A percentile compares a stretch with the other conserved stretches of the same genome.
These are phyloP conservation scores for Mycena kentingensis DNA, from an alignment of 768 basidiomycete genomes.

Conservation along the genomic window DNA sequence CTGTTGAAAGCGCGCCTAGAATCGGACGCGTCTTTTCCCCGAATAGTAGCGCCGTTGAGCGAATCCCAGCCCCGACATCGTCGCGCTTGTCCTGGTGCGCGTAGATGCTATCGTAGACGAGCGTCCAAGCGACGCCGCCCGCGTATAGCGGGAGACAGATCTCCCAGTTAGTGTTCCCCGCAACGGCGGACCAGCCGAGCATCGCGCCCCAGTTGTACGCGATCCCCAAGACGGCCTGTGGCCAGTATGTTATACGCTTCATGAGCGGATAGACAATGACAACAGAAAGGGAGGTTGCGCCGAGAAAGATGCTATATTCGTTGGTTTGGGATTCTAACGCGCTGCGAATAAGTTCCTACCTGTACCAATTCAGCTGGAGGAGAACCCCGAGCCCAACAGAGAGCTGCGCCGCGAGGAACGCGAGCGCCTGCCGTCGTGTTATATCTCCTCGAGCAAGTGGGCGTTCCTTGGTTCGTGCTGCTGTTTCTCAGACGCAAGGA, in stretches of 20 bases:
- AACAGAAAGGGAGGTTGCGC: conserved; percentile 86
- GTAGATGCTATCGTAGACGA: conserved; percentile 97
- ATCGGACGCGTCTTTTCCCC: conserved; percentile 75
- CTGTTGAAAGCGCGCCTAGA: conserved; percentile 69
- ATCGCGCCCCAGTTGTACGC: conserved; percentile 98
- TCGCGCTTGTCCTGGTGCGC: conserved; percentile 98
- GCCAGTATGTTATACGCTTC: conserved; percentile 97
- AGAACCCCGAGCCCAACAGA: conserved; percentile 81
- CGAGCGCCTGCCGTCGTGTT: conserved; percentile 69
- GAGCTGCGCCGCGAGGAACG: conserved; percentile 82
- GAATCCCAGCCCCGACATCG: conserved; percentile 85
- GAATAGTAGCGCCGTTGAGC: conserved; percentile 92
- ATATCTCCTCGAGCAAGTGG: conserved; percentile 88
- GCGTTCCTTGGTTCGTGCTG: conserved; percentile 69
- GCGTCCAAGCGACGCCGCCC: conserved; percentile 89
- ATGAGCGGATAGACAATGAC: conserved; percentile 93
- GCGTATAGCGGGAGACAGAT: conserved; percentile 88
- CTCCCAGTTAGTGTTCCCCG: conserved; percentile 76
- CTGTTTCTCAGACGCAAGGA: conserved; percentile 46
- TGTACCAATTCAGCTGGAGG: conserved; percentile 93
- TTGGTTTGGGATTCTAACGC: background rate
- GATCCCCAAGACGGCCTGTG: conserved; percentile 88
- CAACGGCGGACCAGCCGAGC: conserved; percentile 94
- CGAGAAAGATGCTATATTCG: conserved; percentile 74
- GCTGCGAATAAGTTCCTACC: conserved; percentile 50